Evolutionary conservation across 805 yeast genomes (phyloP).

Genomic region (Wickerhamomyces mucosus): DNA sequence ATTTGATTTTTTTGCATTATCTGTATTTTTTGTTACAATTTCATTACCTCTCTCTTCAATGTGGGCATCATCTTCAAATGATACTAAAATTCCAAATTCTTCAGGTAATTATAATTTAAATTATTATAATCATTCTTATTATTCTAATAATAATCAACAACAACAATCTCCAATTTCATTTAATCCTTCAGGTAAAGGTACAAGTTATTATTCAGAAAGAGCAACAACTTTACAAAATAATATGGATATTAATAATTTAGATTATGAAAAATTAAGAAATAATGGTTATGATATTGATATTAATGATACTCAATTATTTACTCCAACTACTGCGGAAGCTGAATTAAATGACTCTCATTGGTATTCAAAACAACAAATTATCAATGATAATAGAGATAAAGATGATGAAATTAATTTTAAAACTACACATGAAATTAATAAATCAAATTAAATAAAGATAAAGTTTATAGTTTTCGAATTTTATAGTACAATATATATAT

Average conservation of each 20-base stretch:
- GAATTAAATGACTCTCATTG: no score
- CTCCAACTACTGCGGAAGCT: conserved; percentile 27
- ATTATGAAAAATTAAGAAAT: conserved; percentile 1
- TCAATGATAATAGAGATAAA: conserved; percentile 8
- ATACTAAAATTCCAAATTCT: conserved; percentile 33
- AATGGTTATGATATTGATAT: conserved; percentile 7
- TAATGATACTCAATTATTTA: conserved; percentile 18
- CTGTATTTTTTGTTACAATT: conserved; percentile 53
- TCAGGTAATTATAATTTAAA: no score
- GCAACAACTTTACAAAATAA: conserved; percentile 9
- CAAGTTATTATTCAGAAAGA: conserved; percentile 12
- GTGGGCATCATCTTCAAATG: conserved; percentile 76
- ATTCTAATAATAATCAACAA: conserved; percentile 1
- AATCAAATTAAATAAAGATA: neutral
- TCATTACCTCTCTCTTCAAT: conserved; percentile 77
- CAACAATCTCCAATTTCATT: neutral
- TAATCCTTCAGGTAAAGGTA: conserved; percentile 9
- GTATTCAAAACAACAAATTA: no score
- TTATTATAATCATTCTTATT: no score
- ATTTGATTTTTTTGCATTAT: conserved; percentile 39
- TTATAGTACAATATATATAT: no score
- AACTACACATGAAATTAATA: conserved; percentile 18
- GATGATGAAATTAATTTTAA: conserved; percentile 11
- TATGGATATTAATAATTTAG: conserved; percentile 6
- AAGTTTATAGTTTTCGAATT: no score